A percentile compares a stretch with the other conserved stretches of the same genome.
phyloP scores from a whole-genome alignment of 257 asterid species.

The Pogostemon cablin region DNA sequence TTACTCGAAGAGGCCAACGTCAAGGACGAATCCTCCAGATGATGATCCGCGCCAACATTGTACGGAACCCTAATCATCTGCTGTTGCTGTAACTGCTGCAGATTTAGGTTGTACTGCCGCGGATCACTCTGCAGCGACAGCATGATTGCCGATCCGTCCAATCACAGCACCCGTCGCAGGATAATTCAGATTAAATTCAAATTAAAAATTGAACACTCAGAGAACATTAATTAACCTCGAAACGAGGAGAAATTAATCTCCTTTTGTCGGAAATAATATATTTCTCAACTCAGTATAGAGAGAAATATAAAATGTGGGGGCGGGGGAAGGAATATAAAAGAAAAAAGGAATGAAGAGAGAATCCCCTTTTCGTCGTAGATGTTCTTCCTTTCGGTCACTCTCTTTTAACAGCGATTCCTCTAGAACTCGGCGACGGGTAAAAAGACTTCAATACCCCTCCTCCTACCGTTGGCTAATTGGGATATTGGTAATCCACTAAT shows the following conservation, averaged over 20 bases:
- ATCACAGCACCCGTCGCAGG: constrained; percentile 37
- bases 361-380: constrained; percentile 40
- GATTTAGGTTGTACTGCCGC: constrained; percentile 61
- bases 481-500: not conserved
- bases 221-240: not conserved
- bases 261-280: constrained; percentile 5
- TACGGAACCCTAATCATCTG: constrained; percentile 56
- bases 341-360: constrained; percentile 18
- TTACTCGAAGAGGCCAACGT: constrained; percentile 40
- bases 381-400: constrained; percentile 34
- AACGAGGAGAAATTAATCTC: constrained; percentile 27
- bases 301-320: not conserved
- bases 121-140: constrained; percentile 92
- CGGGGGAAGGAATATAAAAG: not conserved
- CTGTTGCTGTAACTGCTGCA: constrained; percentile 55
- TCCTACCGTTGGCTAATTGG: not conserved
- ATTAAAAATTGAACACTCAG: not conserved
- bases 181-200: constrained; percentile 12
- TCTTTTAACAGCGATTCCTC: constrained; percentile 40
- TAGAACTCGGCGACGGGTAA: not conserved
- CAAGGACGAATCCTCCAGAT: constrained; percentile 49
- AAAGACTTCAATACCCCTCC: constrained; percentile 21
- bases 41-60: constrained; percentile 52
- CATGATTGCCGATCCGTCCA: constrained; percentile 52
- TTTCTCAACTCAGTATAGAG: constrained; percentile 24